Percentiles rank a stretch among this genome's conserved stretches.
phyloP scores from a whole-genome alignment of 495 filamentous ascomycete species.

The Amphirosellinia nigrospora region DNA sequence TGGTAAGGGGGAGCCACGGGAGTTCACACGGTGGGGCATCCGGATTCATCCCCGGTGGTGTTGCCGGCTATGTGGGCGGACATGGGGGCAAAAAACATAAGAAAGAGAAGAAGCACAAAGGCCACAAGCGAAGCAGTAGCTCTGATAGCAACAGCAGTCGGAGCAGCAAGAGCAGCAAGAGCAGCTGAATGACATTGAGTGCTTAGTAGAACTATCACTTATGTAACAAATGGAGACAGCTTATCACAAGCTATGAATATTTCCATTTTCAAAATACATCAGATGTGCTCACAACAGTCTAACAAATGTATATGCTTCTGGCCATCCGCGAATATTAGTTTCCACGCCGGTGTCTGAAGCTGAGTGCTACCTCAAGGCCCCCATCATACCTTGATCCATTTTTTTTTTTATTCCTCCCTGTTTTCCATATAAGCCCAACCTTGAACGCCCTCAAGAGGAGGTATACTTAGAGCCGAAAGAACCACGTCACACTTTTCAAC shows the following conservation, averaged over 20 bases:
- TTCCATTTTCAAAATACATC: background rate
- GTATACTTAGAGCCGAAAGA: conserved; percentile 3
- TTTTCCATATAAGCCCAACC: background rate
- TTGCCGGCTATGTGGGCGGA: conserved; percentile 26
- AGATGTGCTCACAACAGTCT: background rate
- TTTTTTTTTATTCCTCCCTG: background rate
- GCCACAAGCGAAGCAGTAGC: conserved; percentile 33
- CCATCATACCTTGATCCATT: background rate
- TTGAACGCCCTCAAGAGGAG: background rate
- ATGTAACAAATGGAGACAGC: background rate
- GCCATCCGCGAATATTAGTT: background rate
- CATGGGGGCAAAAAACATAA: conserved; percentile 39
- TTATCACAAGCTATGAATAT: background rate
- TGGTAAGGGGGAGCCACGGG: conserved; percentile 23
- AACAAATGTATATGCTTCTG: background rate
- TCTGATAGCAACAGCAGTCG: conserved; percentile 32
- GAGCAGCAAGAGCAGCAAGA: conserved; percentile 35
- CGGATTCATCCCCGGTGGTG: conserved; percentile 24
- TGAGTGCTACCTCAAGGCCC: too few species aligned
- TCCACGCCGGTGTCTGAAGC: background rate
- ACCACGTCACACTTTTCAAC: background rate
- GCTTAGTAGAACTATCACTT: background rate
- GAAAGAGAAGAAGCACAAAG: conserved; percentile 39
- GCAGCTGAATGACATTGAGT: conserved; percentile 21
- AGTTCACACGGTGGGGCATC: conserved; percentile 15